phyloP scores from a whole-genome alignment of 164 flowering plant species.

The Macadamia integrifolia region DNA sequence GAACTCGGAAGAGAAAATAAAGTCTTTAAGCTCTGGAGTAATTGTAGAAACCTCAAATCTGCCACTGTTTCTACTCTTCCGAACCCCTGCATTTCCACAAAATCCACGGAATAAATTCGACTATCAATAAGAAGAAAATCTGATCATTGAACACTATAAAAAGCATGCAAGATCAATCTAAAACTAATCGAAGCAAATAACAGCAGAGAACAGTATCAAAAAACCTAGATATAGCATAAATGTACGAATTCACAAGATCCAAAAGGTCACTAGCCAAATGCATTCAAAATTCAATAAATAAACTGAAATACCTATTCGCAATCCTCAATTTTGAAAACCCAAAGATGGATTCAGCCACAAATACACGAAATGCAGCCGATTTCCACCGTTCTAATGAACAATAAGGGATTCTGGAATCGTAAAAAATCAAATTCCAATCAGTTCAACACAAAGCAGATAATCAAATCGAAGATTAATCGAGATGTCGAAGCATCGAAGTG shows the following conservation, averaged over 20 bases:
- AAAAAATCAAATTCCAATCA: conserved; percentile 1
- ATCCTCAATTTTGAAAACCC: not conserved
- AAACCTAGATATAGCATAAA: not conserved
- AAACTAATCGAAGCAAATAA: not conserved
- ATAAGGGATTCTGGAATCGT: not conserved
- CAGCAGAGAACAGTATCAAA: not conserved
- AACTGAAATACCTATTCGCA: not conserved
- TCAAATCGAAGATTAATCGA: conserved; percentile 5
- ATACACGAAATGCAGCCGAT: conserved; percentile 7
- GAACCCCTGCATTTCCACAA: no score
- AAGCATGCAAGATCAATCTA: not conserved
- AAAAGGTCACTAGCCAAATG: not conserved
- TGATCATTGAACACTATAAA: not conserved
- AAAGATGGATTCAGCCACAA: not conserved
- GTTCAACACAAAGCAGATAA: not conserved
- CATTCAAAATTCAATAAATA: not conserved
- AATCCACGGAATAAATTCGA: no score
- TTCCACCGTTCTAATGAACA: not conserved
- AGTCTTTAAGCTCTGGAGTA: not conserved
- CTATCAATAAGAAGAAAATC: not conserved
- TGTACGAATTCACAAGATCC: not conserved
- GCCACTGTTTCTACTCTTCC: no score
- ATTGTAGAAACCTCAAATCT: not conserved
- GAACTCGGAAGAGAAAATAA: not conserved
- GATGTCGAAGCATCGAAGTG: not conserved